A percentile compares a stretch with the other conserved stretches of the same genome.
Evolutionary conservation across 805 yeast genomes (phyloP).

Genomic region (Candida orba): DNA sequence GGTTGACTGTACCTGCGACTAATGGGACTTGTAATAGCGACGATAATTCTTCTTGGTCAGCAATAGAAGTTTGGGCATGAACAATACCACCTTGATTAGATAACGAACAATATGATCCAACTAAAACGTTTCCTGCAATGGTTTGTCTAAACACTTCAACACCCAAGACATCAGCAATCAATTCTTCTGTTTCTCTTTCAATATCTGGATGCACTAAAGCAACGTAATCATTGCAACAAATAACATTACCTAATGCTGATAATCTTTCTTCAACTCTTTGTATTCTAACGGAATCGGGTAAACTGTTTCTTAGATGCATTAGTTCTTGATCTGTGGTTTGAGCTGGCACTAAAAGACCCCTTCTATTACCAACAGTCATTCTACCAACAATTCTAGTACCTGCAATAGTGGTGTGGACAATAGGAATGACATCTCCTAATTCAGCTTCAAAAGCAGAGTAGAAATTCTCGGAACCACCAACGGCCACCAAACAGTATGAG

Average conservation of each 20-base stretch:
- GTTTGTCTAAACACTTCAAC: conserved; percentile 99
- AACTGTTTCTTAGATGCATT: conserved; percentile 92
- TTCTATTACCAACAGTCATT: conserved; percentile 97
- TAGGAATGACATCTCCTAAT: conserved; percentile 92
- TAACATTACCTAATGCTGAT: conserved; percentile 94
- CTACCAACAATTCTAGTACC: conserved; percentile 98
- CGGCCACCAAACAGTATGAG: conserved; percentile 92
- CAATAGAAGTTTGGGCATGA: conserved; percentile 94
- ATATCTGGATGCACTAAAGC: conserved; percentile 99
- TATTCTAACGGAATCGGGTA: conserved; percentile 91
- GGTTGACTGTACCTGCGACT: conserved; percentile 97
- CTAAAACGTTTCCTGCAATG: conserved; percentile 95
- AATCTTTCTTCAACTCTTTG: conserved; percentile 98
- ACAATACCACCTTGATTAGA: conserved; percentile 98
- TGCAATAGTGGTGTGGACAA: conserved; percentile 95
- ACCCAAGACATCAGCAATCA: conserved; percentile 95
- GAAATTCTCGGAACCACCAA: conserved; percentile 87
- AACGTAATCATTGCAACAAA: conserved; percentile 97
- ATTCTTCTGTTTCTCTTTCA: conserved; percentile 97
- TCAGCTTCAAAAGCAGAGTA: conserved; percentile 97
- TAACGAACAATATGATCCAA: conserved; percentile 91
- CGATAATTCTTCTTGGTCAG: conserved; percentile 96
- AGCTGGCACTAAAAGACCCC: conserved; percentile 94
- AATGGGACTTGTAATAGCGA: conserved; percentile 93
- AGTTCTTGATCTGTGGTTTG: conserved; percentile 98